These are phyloP conservation scores for Coemansia sp. DNA, from an alignment of 192 early-diverging fungal species.

Conservation along the genomic window DNA sequence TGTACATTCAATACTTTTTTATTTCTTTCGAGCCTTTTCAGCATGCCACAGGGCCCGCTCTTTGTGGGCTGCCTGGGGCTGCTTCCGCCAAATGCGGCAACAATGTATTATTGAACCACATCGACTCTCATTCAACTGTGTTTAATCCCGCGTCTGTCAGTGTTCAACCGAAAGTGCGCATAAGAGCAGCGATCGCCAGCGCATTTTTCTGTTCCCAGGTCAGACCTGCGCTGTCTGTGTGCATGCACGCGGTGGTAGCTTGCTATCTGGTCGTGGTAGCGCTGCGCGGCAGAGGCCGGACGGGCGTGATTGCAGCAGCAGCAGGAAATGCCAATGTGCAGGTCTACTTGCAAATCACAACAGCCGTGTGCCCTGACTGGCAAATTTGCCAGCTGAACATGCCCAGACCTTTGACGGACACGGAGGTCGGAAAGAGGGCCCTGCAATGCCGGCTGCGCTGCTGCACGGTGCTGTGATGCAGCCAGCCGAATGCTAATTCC, in stretches of 20 bases:
- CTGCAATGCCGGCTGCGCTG: constrained; percentile 1
- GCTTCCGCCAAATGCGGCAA: background rate
- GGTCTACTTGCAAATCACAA: background rate
- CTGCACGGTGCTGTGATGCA: background rate
- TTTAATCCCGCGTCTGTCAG: background rate
- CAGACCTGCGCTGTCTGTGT: background rate
- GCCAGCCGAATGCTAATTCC: constrained; percentile 4
- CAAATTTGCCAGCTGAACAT: background rate
- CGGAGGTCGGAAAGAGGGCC: background rate
- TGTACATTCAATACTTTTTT: constrained; percentile 17
- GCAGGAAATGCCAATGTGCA: background rate
- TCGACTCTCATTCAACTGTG: background rate
- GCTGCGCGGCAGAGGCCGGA: background rate
- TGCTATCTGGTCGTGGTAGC: background rate
- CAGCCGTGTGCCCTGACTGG: background rate
- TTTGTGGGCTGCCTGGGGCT: background rate
- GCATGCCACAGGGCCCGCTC: background rate
- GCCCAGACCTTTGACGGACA: background rate
- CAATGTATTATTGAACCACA: constrained; percentile 12
- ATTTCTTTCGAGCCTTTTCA: background rate
- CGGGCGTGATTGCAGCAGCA: constrained; percentile 1
- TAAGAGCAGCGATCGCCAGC: constrained; percentile 10
- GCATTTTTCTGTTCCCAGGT: constrained; percentile 8
- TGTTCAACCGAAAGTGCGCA: constrained; percentile 11
- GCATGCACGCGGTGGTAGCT: background rate